phyloP scores from a whole-genome alignment of 2,329 filamentous ascomycete genomes.

The Pseudogymnoascus sp. region DNA sequence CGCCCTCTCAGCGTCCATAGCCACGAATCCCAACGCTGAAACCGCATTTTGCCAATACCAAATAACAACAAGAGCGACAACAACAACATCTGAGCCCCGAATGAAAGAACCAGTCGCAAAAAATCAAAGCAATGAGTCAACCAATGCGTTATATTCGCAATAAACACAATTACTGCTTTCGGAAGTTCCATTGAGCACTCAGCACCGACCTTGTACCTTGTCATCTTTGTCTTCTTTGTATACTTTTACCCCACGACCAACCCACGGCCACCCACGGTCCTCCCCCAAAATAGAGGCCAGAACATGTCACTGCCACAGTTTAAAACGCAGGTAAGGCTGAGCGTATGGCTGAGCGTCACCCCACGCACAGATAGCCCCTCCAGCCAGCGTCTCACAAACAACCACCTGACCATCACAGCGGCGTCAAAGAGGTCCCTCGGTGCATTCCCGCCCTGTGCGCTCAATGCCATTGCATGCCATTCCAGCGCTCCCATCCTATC shows the following conservation, averaged over 20 bases:
- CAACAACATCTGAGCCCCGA: not conserved
- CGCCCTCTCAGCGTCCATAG: not conserved
- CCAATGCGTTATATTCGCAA: not conserved
- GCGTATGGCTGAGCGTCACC: not conserved
- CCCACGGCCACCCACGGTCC: not conserved
- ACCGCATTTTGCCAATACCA: not conserved
- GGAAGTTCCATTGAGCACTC: not conserved
- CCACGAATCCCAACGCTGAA: not conserved
- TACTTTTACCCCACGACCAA: not conserved
- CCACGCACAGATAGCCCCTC: not conserved
- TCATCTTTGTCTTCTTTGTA: not conserved
- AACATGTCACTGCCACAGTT: constrained; percentile 1
- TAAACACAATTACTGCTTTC: not conserved
- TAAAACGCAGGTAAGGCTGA: not conserved
- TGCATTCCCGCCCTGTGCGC: not conserved
- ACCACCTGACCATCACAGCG: not conserved
- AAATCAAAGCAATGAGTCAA: not conserved
- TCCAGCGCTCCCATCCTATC: not conserved
- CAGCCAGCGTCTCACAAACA: not conserved
- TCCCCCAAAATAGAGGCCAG: not conserved
- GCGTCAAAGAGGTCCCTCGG: not conserved
- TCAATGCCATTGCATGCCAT: not conserved
- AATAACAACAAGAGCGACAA: not conserved
- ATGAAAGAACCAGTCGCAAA: not conserved
- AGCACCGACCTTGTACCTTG: not conserved